Base-by-base conservation (phyloP, 805 yeast species). In the Candida easanensis region DNA sequence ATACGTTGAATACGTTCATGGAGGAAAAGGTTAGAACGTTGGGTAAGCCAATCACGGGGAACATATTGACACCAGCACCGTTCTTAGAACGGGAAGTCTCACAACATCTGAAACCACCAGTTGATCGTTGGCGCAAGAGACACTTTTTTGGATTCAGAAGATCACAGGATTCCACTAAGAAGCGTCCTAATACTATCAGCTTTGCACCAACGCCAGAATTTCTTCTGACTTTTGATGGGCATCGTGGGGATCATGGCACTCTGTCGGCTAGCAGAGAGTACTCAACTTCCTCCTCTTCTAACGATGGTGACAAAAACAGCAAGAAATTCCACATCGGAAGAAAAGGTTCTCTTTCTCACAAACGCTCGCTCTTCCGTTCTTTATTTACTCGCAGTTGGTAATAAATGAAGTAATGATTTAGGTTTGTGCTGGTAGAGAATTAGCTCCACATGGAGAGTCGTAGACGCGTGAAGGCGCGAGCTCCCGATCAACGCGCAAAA, bases 41-140 rank as follows among this genome's bases (percentile, higher is more conserved):
- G 23, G 5, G 38, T 13, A 44, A 34, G 33, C 34, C 51, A 2
- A 26, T 50, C 4, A 22, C 44, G 3, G 55, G 47, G 10, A 48
- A 52, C 40, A 27, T 45, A 8, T 33, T 46, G n/a, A 44, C 48
- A 2, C 54, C 56, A 4, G 48, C 54, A 1, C 57, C 57, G 18
- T 21, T 46, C 8, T n/a, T n/a, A n/a, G n/a, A n/a, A n/a, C n/a
- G n/a, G n/a, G n/a, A n/a, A n/a, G n/a, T n/a, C n/a, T n/a, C n/a
- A n/a, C n/a, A n/a, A n/a, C n/a, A n/a, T n/a, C 15, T 23, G 26
- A 8, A 38, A 34, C 33, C 39, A 41, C 7, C 38, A 17, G 16
- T 38, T 44, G 14, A 15, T 4, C 5, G 17, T 17, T 18, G 13
- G 14, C 33, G 5, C 18, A 37, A 25, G 17, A 30, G 36, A 21